Conservation (phyloP, 192 early-diverging fungal species). For the Coemansia sp. region DNA sequence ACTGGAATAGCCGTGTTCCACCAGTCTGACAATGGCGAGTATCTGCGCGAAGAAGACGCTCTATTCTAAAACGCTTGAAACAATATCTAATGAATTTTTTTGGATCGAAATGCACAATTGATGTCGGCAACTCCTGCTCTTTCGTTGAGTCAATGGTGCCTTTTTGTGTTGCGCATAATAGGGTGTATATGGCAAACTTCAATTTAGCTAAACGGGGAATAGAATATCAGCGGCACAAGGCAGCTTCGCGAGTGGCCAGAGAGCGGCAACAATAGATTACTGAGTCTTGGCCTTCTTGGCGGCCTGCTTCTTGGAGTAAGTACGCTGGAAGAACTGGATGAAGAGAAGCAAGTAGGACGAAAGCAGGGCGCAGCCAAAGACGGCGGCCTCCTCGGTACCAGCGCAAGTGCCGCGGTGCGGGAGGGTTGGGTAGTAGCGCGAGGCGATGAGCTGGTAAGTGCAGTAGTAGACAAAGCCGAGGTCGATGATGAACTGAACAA, state of each 20-base stretch:
- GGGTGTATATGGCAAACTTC: background rate
- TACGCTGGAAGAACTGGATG: conserved; percentile 85
- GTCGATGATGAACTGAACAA: conserved; percentile 87
- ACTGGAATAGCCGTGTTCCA: conserved; percentile 94
- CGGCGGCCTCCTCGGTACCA: conserved; percentile 74
- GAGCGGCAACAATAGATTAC: conserved; percentile 16
- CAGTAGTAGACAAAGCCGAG: conserved; percentile 82
- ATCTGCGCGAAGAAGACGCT: conserved; percentile 77
- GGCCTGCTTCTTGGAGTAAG: conserved; percentile 64
- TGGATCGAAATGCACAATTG: background rate
- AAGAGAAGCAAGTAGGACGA: conserved; percentile 84
- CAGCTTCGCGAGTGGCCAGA: background rate
- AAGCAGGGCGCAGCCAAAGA: conserved; percentile 77
- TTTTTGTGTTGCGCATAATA: background rate
- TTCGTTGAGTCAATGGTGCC: background rate
- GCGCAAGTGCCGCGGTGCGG: conserved; percentile 68
- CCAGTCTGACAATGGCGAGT: conserved; percentile 98
- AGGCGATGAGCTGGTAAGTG: conserved; percentile 79
- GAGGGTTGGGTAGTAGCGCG: conserved; percentile 60
- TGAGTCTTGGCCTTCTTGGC: conserved; percentile 51
- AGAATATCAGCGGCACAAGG: background rate
- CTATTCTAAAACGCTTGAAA: conserved; percentile 54
- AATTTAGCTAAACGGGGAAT: background rate
- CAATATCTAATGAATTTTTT: background rate
- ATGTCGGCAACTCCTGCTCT: background rate